Evolutionary conservation across 2,329 filamentous ascomycete genomes (phyloP), one percentile per base, ranked within the genome.

Genomic region (Phialophora tarda): DNA sequence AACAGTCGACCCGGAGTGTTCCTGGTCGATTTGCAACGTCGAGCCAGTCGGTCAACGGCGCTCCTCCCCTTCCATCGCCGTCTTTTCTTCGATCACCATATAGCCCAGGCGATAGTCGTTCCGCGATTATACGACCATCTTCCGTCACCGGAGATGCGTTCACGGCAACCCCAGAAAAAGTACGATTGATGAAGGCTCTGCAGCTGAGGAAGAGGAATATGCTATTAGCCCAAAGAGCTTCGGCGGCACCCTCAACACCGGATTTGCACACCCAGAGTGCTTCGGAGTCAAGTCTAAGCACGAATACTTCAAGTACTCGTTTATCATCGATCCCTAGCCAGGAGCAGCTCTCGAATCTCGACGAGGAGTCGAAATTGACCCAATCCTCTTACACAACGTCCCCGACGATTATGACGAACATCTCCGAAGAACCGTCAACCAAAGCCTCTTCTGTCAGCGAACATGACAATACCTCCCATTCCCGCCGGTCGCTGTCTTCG

Each of bases 111-210:
- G 68, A 70, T 59, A 70, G 54, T 62, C 63, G 66, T 38, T 62
- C 63, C 14, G 41, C 66, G 7, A 47, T 62, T n/a, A 65, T 68
- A 21, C 59, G 64, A 54, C 51, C 68, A 26, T 63, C 64, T 24
- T 71, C 71, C 4, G 62, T 66, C 26, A 68, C 63, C 34, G 64
- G 62, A 4, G 70, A 72, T 56, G 59, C 74, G 74, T 82, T 77
- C 73, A 83, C 77, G 11, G 80, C 82, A n/a, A 92, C 92, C 1
- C 91, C 92, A 0, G 95, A 99, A 77, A 98, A 96, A 80, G 88
- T 91, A 67, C 86, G 95, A 62, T 82, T 99, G 69, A 93, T 97
- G 91, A 97, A 96, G 80, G 95, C 95, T 7, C 85, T 97, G 80
- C 91, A 97, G 78, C 79, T 97, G 72, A 86, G 94, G 60, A 95